These are phyloP conservation scores for Pachysolen tannophilus DNA, from an alignment of 805 yeast species.

Conservation along the genomic window DNA sequence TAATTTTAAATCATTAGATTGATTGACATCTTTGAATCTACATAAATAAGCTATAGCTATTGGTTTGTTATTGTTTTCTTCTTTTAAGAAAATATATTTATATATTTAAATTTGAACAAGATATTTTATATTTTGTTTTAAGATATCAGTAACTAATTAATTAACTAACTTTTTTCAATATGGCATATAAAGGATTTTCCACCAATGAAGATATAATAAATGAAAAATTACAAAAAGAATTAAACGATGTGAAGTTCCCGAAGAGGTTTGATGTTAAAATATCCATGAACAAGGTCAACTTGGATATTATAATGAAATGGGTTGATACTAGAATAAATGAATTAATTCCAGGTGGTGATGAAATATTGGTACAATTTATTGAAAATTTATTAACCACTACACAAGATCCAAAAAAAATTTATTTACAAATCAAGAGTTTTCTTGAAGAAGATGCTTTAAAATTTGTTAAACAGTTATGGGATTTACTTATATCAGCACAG, in stretches of 20 bases:
- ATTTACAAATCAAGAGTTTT: slow-evolving; percentile 36
- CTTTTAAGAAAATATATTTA: too few species aligned
- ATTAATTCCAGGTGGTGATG: slow-evolving; percentile 44
- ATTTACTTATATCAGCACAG: slow-evolving; percentile 34
- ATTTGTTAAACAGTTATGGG: slow-evolving; percentile 38
- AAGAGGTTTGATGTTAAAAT: slow-evolving; percentile 26
- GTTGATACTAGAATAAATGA: slow-evolving; percentile 24
- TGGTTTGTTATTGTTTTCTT: too few species aligned
- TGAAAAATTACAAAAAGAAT: slow-evolving; percentile 11
- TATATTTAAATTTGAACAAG: too few species aligned
- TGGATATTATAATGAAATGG: slow-evolving; percentile 32
- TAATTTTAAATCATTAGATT: too few species aligned
- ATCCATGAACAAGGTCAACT: slow-evolving; percentile 30
- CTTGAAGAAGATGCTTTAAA: slow-evolving; percentile 29
- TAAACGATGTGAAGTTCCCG: slow-evolving; percentile 22
- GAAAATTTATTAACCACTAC: slow-evolving; percentile 31
- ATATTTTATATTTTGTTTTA: too few species aligned
- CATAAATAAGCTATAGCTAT: too few species aligned
- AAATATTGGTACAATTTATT: slow-evolving; percentile 36
- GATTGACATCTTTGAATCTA: too few species aligned
- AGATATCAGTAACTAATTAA: too few species aligned
- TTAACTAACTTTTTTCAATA: too few species aligned
- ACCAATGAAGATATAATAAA: slow-evolving; percentile 12
- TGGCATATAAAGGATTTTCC: slow-evolving; percentile 11
- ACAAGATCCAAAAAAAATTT: slow-evolving; percentile 28